phyloP scores from a whole-genome alignment of 2,329 filamentous ascomycete species.

The Neofusicoccum ribis region DNA sequence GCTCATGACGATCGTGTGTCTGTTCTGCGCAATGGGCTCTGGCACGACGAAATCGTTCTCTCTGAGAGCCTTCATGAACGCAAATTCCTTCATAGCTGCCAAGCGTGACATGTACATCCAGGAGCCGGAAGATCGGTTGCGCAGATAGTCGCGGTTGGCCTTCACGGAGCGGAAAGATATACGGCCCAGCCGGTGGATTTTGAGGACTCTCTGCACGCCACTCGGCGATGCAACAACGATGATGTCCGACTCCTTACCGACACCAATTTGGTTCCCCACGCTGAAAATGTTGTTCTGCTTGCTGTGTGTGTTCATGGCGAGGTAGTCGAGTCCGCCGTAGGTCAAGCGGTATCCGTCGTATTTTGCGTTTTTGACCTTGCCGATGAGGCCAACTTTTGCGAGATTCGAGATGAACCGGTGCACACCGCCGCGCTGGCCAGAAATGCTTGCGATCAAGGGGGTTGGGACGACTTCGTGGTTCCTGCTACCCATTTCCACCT shows the following conservation, averaged over 20 bases:
- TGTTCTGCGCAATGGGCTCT: constrained; percentile 80
- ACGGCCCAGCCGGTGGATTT: constrained; percentile 92
- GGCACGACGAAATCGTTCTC: constrained; percentile 89
- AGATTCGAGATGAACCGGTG: constrained; percentile 86
- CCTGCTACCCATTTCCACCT: constrained; percentile 92
- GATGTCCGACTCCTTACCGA: constrained; percentile 97
- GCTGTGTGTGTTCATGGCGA: constrained; percentile 89
- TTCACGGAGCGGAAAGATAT: constrained; percentile 98
- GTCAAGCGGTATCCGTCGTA: constrained; percentile 97
- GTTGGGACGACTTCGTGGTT: constrained; percentile 98
- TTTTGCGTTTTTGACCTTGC: constrained; percentile 88
- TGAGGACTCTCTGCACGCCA: constrained; percentile 79
- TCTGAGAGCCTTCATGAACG: constrained; percentile 85
- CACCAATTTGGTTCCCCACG: constrained; percentile 90
- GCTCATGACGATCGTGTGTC: constrained; percentile 96
- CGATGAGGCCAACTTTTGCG: constrained; percentile 89
- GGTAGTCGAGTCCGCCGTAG: constrained; percentile 95
- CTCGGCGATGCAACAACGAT: constrained; percentile 83
- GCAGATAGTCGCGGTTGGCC: constrained; percentile 91
- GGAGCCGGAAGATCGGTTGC: constrained; percentile 74
- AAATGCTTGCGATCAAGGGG: constrained; percentile 78
- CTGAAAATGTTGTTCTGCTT: constrained; percentile 81
- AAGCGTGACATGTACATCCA: constrained; percentile 99
- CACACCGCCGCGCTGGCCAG: constrained; percentile 72
- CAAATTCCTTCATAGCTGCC: constrained; percentile 89